Conservation (phyloP, 257 asterid species). For the Solanum pimpinellifolium region DNA sequence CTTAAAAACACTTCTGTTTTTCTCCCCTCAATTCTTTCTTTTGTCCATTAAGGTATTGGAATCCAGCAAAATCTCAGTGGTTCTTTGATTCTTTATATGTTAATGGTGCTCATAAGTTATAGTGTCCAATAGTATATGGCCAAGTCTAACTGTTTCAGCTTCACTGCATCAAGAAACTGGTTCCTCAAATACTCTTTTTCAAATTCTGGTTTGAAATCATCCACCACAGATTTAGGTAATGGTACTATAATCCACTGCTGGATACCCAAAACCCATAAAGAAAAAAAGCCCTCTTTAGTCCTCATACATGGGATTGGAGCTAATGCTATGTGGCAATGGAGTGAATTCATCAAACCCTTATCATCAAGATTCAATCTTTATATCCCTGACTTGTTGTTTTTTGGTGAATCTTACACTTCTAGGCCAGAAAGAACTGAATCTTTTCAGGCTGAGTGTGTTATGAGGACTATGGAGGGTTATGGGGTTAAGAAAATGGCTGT, state of each 20-base stretch:
- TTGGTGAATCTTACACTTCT: conserved; percentile 59
- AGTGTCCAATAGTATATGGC: conserved; percentile 9
- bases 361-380: conserved; percentile 56
- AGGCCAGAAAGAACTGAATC: conserved; percentile 46
- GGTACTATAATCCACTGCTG: conserved; percentile 67
- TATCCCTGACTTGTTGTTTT: conserved; percentile 67
- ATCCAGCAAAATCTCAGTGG: neutral
- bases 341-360: conserved; percentile 56
- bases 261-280: conserved; percentile 50
- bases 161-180: conserved; percentile 45
- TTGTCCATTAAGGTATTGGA: neutral
- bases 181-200: conserved; percentile 54
- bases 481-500: conserved; percentile 44
- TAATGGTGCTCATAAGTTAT: neutral
- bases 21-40: neutral
- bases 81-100: neutral
- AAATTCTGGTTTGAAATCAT: conserved; percentile 50
- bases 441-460: conserved; percentile 65
- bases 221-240: conserved; percentile 45
- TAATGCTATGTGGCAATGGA: conserved; percentile 95
- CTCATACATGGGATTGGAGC: conserved; percentile 82
- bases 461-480: conserved; percentile 45
- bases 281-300: conserved; percentile 35
- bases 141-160: conserved; percentile 43
- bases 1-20: neutral